Evolutionary conservation across 2,329 filamentous ascomycete genomes (phyloP).

Genomic region (Colletotrichum acutatum): DNA sequence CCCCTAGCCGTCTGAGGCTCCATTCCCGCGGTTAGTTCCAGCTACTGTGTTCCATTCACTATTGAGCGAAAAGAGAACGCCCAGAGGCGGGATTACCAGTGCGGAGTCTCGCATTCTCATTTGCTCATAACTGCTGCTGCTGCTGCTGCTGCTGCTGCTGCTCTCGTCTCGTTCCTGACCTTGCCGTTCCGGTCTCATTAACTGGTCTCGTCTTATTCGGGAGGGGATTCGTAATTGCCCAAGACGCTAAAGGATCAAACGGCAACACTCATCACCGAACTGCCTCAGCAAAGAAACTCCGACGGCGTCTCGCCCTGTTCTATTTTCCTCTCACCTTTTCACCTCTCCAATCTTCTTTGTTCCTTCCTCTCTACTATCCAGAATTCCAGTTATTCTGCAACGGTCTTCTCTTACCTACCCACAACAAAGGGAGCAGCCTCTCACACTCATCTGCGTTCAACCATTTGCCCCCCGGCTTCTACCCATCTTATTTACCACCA

Average conservation of each 20-base stretch:
- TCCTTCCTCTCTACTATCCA: not conserved
- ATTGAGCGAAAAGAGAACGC: not conserved
- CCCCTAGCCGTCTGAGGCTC: not conserved
- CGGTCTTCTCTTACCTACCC: not conserved
- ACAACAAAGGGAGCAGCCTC: conserved; percentile 17
- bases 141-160: conserved; percentile 14
- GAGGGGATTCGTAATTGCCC: conserved; percentile 37
- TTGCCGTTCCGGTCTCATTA: conserved; percentile 29
- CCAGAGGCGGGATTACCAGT: conserved; percentile 2
- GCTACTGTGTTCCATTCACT: not conserved
- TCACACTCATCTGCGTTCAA: not conserved
- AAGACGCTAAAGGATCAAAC: conserved; percentile 38
- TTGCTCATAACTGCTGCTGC: conserved; percentile 11
- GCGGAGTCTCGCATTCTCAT: conserved; percentile 13
- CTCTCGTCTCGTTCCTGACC: conserved; percentile 31
- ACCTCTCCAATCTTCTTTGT: conserved; percentile 13
- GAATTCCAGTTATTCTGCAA: conserved; percentile 15
- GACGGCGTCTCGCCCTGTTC: conserved; percentile 22
- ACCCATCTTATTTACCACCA: conserved; percentile 8
- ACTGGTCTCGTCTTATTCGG: conserved; percentile 23
- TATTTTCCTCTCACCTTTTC: not conserved
- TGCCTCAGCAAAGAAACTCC: not conserved
- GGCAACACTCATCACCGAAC: conserved; percentile 25
- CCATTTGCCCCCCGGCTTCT: not conserved
- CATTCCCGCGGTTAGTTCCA: not conserved